Base-by-base conservation (phyloP, 306 rosid species). In the Begonia loranthoides region DNA sequence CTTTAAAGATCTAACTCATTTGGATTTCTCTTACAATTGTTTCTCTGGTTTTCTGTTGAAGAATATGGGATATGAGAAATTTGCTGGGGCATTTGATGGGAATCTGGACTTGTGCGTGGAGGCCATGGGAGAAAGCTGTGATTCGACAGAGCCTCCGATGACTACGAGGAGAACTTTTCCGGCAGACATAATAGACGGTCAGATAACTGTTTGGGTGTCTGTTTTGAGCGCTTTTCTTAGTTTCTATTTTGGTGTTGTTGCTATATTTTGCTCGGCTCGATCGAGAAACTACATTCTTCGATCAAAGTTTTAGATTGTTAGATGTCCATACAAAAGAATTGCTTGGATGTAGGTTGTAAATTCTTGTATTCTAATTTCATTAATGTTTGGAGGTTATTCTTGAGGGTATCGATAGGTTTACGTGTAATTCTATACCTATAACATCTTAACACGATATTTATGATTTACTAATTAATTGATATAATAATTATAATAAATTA, bases 11-110 rank as follows among this genome's bases (percentile, higher is more conserved):
- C 71, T 90, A 50, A 60, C 74, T 39, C 65, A 56, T 56, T 58
- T 90, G 73, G 79, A 90, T 70, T 70, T 90, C 55, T 90, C 99
- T 2, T 90, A 76, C 61, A 90, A 90, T 66, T 68, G 87, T 63
- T 82, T 90, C 59, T 90, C 95, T 13, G 95, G 99, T 50, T 80
- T 70, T 57, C 93, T 90, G 44, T 56, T 84, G 1, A 70, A 63
- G 79, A 76, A 70, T 70, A 90, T 76, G 47, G 95, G 87, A 33
- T 90, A 70, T 60, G 74, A 70, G 67, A 79, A 72, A 68, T 90
- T 85, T 77, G 92, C 95, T 0, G 94, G 94, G n/a, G 99, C 99
- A 65, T 90, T 86, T 65, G 88, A 80, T 15, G 95, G 99, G 58
- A 90, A 90, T 67, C 99, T 94, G 9, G 74, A 66, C 56, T 72